These are phyloP conservation scores for Aspergillus sp. DNA, from an alignment of 2,329 filamentous ascomycete species.

Conservation along the genomic window DNA sequence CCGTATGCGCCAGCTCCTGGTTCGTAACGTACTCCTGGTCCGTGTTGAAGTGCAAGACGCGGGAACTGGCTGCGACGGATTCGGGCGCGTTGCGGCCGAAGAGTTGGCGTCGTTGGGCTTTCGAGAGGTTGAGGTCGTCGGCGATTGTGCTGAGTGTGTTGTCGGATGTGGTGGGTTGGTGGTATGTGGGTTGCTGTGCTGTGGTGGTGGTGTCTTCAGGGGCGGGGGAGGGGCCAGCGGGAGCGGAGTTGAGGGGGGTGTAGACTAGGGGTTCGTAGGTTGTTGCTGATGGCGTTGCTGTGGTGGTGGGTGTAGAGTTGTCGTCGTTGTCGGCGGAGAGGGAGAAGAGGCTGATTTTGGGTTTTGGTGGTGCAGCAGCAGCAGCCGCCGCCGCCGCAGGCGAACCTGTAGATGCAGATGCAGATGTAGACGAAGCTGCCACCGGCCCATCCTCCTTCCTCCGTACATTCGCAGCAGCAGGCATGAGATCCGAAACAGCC, in stretches of 20 bases:
- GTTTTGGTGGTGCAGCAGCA: slow-evolving; percentile 29
- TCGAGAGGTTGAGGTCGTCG: slow-evolving; percentile 74
- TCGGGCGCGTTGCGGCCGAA: slow-evolving; percentile 67
- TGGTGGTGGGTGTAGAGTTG: not conserved
- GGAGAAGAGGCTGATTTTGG: slow-evolving; percentile 49
- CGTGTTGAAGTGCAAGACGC: slow-evolving; percentile 83
- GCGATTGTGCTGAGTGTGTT: slow-evolving; percentile 57
- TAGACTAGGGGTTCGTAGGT: slow-evolving; percentile 46
- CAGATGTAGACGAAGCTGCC: slow-evolving; percentile 18
- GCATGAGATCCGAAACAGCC: slow-evolving; percentile 21
- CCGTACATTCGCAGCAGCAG: too few species aligned
- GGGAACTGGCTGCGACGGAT: slow-evolving; percentile 50
- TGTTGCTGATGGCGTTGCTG: slow-evolving; percentile 18
- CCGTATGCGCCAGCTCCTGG: slow-evolving; percentile 70
- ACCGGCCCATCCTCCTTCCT: not conserved
- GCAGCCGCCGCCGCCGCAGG: slow-evolving; percentile 9
- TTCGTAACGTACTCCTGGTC: slow-evolving; percentile 85
- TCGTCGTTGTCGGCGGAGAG: slow-evolving; percentile 32
- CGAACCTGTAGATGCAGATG: slow-evolving; percentile 23
- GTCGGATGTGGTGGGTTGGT: slow-evolving; percentile 1
- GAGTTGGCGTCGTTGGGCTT: slow-evolving; percentile 75
- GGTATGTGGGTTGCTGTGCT: not conserved
- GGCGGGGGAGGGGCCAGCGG: slow-evolving; percentile 23
- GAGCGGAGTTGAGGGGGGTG: slow-evolving; percentile 26
- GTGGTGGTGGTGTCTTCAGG: slow-evolving; percentile 10